Evolutionary conservation across 768 basidiomycete species (phyloP).

Genomic region (Kwoniella europaea): DNA sequence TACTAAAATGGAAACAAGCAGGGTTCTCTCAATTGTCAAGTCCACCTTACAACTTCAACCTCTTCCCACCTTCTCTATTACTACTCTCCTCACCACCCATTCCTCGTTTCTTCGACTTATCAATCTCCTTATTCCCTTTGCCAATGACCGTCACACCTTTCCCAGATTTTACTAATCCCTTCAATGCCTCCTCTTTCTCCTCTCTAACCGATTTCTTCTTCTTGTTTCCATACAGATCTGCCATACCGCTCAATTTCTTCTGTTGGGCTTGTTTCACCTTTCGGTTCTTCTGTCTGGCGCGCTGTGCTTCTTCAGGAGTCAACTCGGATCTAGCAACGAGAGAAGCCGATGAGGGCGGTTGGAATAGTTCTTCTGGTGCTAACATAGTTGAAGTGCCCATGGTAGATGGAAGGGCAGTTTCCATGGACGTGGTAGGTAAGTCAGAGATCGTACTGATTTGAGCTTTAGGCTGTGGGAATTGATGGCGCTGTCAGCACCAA

Average conservation of each 20-base stretch:
- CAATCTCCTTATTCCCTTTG: slow-evolving; percentile 45
- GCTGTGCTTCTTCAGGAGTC: slow-evolving; percentile 80
- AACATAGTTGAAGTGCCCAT: slow-evolving; percentile 77
- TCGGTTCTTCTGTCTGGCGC: slow-evolving; percentile 61
- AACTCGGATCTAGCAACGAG: slow-evolving; percentile 76
- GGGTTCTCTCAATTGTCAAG: no score
- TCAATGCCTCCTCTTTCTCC: slow-evolving; percentile 83
- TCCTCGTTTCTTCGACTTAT: slow-evolving; percentile 35
- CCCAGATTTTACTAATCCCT: slow-evolving; percentile 75
- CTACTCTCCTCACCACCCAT: slow-evolving; percentile 15
- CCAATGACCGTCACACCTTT: slow-evolving; percentile 61
- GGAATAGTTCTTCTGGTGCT: slow-evolving; percentile 89
- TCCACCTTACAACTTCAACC: slow-evolving; percentile 45
- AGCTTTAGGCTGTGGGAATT: slow-evolving; percentile 73
- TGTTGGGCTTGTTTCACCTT: slow-evolving; percentile 67
- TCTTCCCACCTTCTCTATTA: slow-evolving; percentile 41
- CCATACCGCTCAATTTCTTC: slow-evolving; percentile 71
- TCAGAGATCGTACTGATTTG: slow-evolving; percentile 83
- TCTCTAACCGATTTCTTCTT: slow-evolving; percentile 64
- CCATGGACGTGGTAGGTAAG: slow-evolving; percentile 76
- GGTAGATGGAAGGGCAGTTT: slow-evolving; percentile 86
- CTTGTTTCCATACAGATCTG: slow-evolving; percentile 64
- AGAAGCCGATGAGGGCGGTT: slow-evolving; percentile 62
- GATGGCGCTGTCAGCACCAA: not conserved
- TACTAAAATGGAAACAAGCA: no score